A percentile compares a stretch with the other conserved stretches of the same genome.
Evolutionary conservation across 1,139 yeast genomes (phyloP).

Genomic region (Yamadazyma oceani): DNA sequence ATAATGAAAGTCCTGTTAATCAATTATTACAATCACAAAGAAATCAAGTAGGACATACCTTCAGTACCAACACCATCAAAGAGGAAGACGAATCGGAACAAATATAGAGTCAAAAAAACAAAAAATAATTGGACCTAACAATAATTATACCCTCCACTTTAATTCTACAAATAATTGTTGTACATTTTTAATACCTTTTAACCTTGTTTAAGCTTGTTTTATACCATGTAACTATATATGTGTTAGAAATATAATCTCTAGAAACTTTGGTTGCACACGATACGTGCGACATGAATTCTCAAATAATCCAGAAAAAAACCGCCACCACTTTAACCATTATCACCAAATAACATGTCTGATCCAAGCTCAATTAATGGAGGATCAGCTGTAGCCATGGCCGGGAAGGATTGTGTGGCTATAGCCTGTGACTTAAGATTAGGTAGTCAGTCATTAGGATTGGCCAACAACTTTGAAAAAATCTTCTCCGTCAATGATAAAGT

Average conservation of each 20-base stretch:
- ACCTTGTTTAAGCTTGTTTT: no score
- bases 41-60: constrained; percentile 25
- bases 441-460: constrained; percentile 86
- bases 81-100: constrained; percentile 43
- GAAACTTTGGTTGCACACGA: no score
- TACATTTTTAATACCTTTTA: no score
- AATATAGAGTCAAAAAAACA: no score
- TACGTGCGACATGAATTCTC: no score
- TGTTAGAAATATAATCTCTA: no score
- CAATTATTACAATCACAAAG: constrained; percentile 31
- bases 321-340: neutral
- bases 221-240: no score
- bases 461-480: constrained; percentile 90
- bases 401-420: constrained; percentile 97
- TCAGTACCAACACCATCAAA: constrained; percentile 37
- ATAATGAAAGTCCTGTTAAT: constrained; percentile 38
- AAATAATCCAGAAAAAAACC: neutral
- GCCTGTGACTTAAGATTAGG: constrained; percentile 96
- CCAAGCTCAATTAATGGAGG: constrained; percentile 46
- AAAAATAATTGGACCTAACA: no score
- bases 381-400: constrained; percentile 97
- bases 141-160: no score
- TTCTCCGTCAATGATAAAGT: constrained; percentile 80
- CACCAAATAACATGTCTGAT: constrained; percentile 38
- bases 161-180: no score